Conservation (phyloP, 1,284 basidiomycete species). For the Sparassis latifolia region DNA sequence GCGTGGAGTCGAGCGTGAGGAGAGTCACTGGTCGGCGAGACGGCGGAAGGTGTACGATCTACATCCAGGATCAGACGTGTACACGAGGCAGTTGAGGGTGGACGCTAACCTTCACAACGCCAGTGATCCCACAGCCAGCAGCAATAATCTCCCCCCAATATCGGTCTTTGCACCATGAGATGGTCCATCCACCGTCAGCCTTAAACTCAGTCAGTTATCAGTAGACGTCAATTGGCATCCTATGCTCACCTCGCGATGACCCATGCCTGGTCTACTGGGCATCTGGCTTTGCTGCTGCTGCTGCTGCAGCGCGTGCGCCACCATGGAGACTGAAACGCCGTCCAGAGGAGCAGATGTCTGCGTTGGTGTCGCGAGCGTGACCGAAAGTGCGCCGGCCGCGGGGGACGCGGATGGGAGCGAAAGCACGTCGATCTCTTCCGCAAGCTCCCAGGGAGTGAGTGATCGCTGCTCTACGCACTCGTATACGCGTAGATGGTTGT, state of each 20-base stretch:
- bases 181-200: conserved; percentile 85
- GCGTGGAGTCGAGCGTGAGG: conserved; percentile 27
- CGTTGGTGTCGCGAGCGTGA: conserved; percentile 61
- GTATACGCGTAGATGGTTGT: conserved; percentile 82
- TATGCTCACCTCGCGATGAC: conserved; percentile 46
- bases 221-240: not conserved
- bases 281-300: conserved; percentile 36
- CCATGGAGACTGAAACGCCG: conserved; percentile 49
- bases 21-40: conserved; percentile 37
- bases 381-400: conserved; percentile 38
- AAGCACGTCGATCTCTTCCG: conserved; percentile 74
- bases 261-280: conserved; percentile 44
- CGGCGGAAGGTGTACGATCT: conserved; percentile 56
- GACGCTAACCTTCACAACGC: conserved; percentile 60
- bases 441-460: conserved; percentile 72
- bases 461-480: conserved; percentile 84
- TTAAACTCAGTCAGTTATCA: conserved; percentile 1
- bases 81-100: not conserved
- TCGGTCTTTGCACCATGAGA: conserved; percentile 90
- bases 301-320: conserved; percentile 57
- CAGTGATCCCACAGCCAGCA: conserved; percentile 64
- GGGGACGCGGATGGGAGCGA: conserved; percentile 41
- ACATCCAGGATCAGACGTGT: conserved; percentile 1
- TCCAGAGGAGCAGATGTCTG: conserved; percentile 52
- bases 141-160: conserved; percentile 91